Evolutionary conservation across 2,329 filamentous ascomycete genomes (phyloP).

Genomic region (Chaetomium sp.): DNA sequence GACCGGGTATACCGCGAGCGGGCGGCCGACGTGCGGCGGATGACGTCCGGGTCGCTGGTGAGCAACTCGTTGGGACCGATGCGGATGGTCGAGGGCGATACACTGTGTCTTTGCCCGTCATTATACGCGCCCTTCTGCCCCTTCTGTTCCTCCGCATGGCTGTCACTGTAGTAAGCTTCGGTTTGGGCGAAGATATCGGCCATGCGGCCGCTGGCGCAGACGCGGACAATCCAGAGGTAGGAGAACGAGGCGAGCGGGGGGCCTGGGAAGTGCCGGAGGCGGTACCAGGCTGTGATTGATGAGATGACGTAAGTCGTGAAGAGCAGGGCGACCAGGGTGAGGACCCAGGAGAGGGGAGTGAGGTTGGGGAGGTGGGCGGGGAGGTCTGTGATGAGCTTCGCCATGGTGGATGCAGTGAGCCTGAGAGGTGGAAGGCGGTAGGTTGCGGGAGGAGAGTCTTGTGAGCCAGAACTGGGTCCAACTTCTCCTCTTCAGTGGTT

Average conservation of each 20-base stretch:
- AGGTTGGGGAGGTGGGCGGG: not conserved
- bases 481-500: too few relatives aligned
- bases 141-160: too few relatives aligned
- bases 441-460: not conserved
- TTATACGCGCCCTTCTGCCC: too few relatives aligned
- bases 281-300: conserved; percentile 15
- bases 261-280: conserved; percentile 25
- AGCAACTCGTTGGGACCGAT: conserved; percentile 33
- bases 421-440: conserved; percentile 13
- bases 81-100: conserved; percentile 24
- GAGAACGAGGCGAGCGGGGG: conserved; percentile 28
- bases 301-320: conserved; percentile 14
- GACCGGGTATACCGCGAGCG: conserved; percentile 28
- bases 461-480: too few relatives aligned
- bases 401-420: not conserved
- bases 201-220: conserved; percentile 23
- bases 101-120: not conserved
- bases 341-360: not conserved
- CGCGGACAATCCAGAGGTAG: conserved; percentile 28
- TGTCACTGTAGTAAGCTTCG: conserved; percentile 21
- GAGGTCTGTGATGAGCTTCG: not conserved
- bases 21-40: conserved; percentile 27
- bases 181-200: conserved; percentile 20
- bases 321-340: not conserved
- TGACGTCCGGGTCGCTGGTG: conserved; percentile 29